Evolutionary conservation across 495 filamentous ascomycete species (phyloP), one percentile per base, ranked within the genome.

Genomic region (Acidomyces sp.): DNA sequence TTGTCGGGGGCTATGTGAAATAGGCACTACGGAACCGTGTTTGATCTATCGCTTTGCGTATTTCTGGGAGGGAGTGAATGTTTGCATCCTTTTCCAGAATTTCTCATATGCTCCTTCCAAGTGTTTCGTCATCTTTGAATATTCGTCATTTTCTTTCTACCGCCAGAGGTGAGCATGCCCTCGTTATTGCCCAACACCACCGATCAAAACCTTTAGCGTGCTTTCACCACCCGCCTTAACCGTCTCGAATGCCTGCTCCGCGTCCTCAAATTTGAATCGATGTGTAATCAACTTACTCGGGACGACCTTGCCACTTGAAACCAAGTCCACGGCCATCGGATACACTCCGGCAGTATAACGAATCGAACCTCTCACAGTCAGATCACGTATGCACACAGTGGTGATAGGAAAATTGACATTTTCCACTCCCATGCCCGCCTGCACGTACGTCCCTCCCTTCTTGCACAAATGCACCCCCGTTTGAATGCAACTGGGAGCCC

Each of bases 391-490:
- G 51, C 65, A 71, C n/a, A 65, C 63, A 2, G 62, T 65, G 55
- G 67, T 71, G 45, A 76, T 75, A 0, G 72, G 71, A 52, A 75
- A 71, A 1, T 48, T 54, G 31, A 73, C 67, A 51, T 73, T 68
- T 46, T 64, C 66, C 34, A 65, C 65, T 0, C 71, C 72, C 67
- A 77, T 70, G 12, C 73, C 74, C 30, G 67, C 71, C 51, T 79
- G 72, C 2, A 78, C 72, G 69, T 73, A 44, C 2, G 35, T 44
- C 12, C 49, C 49, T 17, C 45, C 45, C 16, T 37, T 30, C 33
- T 39, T 43, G 6, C 34, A 6, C 4, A 35, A 34, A 25, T 33
- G 34, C 9, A 49, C 35, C 18, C 37, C 49, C 1, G 37, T 21
- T 23, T 44, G 43, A n/a, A 49, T 42, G 29, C 46, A 48, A 4